Evolutionary conservation across 441 rosid genomes (phyloP), one percentile per base, ranked within the genome.

Genomic region (Viola pubescens): DNA sequence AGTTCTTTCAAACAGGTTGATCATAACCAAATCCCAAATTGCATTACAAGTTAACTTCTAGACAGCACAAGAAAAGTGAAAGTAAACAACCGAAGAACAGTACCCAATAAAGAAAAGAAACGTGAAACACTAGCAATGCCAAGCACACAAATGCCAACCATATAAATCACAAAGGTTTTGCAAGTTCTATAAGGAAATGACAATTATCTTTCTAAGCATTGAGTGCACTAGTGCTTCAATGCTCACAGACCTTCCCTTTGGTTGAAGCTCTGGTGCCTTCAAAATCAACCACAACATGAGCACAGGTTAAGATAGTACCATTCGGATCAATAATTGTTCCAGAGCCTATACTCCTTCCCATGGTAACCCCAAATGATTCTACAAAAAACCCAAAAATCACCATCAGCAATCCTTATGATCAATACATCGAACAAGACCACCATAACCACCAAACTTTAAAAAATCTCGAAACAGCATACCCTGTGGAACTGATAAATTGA

Each of bases 291-390:
- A 91, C 88, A 41, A 81, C 89, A 68, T 88, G 98, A 64, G 96
- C 95, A 70, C 95, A 91, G 12, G 96, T 91, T 70, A 91, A 68
- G 54, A 91, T 82, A 13, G 87, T 82, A 61, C 96, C 91, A 59
- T 86, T 80, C 37, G 82, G 73, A 67, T 88, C 84, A 34, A 88
- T 87, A 52, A 91, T 91, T 2, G 98, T 83, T 64, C 98, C 96
- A 54, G 96, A 91, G 53, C 92, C 96, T 37, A 78, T 70, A 69
- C 82, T 83, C 69, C 56, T 79, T 12, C 87, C 91, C 3, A 66
- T 55, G 4, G 72, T 9, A 45, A 86, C 64, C 67, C 95, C 89
- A 74, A 70, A 64, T 50, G 68, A 76, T 19, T 83, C 89, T 84
- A 40, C 51, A 54, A 50, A 54, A 1, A 26, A 39, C 12, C 37